These are phyloP conservation scores for Lodderomyces parapsilosis DNA, from an alignment of 1,139 yeast species.

Conservation along the genomic window DNA sequence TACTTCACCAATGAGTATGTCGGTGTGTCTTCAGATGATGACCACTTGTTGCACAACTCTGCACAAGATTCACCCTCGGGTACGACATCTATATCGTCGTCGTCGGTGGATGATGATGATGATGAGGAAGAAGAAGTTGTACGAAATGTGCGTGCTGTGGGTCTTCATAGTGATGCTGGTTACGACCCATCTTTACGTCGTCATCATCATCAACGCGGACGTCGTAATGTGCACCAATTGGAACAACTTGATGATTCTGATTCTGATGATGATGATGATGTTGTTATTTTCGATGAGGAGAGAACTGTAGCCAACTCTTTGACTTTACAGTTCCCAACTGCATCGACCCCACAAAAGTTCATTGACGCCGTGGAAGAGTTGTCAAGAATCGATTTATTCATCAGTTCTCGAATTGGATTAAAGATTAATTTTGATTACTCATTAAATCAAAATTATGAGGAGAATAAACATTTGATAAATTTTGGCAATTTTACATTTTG, in stretches of 20 bases:
- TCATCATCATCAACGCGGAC: no score
- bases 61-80: constrained; percentile 1
- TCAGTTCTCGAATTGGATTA: constrained; percentile 39
- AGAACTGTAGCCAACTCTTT: constrained; percentile 25
- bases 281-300: constrained; percentile 33
- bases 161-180: constrained; percentile 3
- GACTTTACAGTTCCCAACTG: constrained; percentile 34
- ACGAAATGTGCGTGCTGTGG: background rate
- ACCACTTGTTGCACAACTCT: background rate
- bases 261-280: constrained; percentile 24
- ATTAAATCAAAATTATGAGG: constrained; percentile 40
- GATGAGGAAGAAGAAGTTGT: constrained; percentile 15
- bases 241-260: constrained; percentile 19
- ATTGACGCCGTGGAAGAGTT: constrained; percentile 53
- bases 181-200: background rate
- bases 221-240: constrained; percentile 4
- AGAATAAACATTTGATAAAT: constrained; percentile 40
- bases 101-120: constrained; percentile 15
- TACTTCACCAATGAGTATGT: constrained; percentile 33
- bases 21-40: constrained; percentile 4
- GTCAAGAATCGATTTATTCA: constrained; percentile 49
- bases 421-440: constrained; percentile 42
- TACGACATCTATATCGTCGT: constrained; percentile 1
- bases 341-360: constrained; percentile 46
- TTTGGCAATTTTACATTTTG: constrained; percentile 65